These are phyloP conservation scores for Stenogyne calaminthoides DNA, from an alignment of 305 asterid species.

Conservation along the genomic window DNA sequence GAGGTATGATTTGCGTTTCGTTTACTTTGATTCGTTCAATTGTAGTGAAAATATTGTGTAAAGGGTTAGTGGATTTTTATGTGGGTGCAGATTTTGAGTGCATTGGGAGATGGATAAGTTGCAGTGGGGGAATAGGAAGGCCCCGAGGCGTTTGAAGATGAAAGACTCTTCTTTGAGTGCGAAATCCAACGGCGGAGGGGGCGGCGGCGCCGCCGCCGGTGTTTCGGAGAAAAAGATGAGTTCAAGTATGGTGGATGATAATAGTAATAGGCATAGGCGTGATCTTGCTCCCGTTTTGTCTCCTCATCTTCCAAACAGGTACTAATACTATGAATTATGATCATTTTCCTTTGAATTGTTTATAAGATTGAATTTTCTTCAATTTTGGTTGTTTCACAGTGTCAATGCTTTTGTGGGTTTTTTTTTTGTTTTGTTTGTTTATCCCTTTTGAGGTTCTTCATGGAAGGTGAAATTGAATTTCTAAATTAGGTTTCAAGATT, in stretches of 20 bases:
- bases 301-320: constrained; percentile 69
- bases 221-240: constrained; percentile 63
- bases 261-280: constrained; percentile 25
- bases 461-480: not conserved
- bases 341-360: not conserved
- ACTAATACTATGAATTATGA: not conserved
- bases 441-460: not conserved
- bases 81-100: constrained; percentile 31
- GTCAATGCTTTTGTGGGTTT: not conserved
- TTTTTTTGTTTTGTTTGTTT: not conserved
- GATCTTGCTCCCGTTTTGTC: constrained; percentile 51
- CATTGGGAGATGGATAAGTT: constrained; percentile 54
- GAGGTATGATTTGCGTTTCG: constrained; percentile 2
- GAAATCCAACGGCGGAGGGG: constrained; percentile 44
- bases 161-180: constrained; percentile 58
- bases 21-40: not conserved
- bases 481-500: not conserved
- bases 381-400: constrained; percentile 5
- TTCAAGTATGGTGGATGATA: constrained; percentile 50
- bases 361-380: not conserved
- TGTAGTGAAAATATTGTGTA: not conserved
- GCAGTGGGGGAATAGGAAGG: constrained; percentile 73
- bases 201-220: constrained; percentile 28
- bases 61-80: not conserved
- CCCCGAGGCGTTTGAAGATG: constrained; percentile 54